Percentiles rank a stretch among this genome's conserved stretches.
Evolutionary conservation across 768 basidiomycete genomes (phyloP).

Genomic region (Leccinum imitatum): DNA sequence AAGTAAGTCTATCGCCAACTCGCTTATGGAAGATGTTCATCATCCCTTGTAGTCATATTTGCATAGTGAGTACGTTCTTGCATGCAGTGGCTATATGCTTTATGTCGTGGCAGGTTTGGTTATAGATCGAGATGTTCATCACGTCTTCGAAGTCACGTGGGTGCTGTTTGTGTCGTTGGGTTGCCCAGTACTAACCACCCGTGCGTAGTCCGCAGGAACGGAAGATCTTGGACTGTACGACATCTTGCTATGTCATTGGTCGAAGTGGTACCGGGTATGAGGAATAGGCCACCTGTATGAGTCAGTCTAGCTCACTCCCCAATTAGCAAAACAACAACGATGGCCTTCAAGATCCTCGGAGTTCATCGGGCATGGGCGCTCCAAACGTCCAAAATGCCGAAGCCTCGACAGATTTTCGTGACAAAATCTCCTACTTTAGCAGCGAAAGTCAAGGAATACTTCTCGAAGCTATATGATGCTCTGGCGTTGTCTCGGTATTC

Average conservation of each 20-base stretch:
- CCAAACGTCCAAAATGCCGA: slow-evolving; percentile 32
- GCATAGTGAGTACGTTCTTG: slow-evolving; percentile 14
- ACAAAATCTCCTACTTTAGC: slow-evolving; percentile 69
- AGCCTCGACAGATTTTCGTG: slow-evolving; percentile 69
- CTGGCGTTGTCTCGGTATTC: slow-evolving; percentile 37
- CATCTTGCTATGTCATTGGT: slow-evolving; percentile 66
- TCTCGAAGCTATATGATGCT: slow-evolving; percentile 49
- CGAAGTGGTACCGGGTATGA: slow-evolving; percentile 71
- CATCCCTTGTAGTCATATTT: slow-evolving; percentile 20
- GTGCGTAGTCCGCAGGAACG: slow-evolving; percentile 44
- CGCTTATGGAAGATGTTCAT: slow-evolving; percentile 39
- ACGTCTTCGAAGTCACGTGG: slow-evolving; percentile 28
- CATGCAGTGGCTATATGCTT: background rate
- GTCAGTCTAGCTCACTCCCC: too few relatives aligned
- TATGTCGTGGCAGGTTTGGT: slow-evolving; percentile 20
- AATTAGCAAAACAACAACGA: too few relatives aligned
- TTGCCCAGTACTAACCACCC: slow-evolving; percentile 9
- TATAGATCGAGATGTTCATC: slow-evolving; percentile 24
- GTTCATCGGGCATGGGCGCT: slow-evolving; percentile 55
- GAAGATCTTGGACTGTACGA: slow-evolving; percentile 54
- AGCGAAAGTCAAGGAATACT: slow-evolving; percentile 66
- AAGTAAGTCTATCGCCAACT: slow-evolving; percentile 9
- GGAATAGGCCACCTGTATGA: background rate
- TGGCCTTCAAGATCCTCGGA: slow-evolving; percentile 71
- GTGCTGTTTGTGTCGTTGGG: background rate